Base-by-base conservation (phyloP, 2,329 filamentous ascomycete genomes). In the Immersiporthe knoxdaviesiana region DNA sequence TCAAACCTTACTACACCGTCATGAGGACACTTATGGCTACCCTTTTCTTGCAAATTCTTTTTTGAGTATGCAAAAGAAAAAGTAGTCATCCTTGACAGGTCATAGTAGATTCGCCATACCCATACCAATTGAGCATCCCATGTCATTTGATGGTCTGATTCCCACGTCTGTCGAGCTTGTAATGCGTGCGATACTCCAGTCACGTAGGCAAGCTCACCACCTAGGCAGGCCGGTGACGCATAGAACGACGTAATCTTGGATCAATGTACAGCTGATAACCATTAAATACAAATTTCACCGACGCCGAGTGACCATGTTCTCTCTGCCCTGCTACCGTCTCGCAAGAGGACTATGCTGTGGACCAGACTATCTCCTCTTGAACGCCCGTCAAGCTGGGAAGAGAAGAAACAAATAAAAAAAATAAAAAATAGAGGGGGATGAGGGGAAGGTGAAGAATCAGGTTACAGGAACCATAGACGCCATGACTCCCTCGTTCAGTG, bases 381-480 rank as follows among this genome's bases (percentile, higher is more conserved):
- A 47, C 27, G 59, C 65, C 65, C 59, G 27, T 62, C 32, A 58
- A 56, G n/a, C 47, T 37, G 50, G 14, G 6, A 35, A 37, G 8
- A 50, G 24, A 35, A 37, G 14, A n/a, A n/a, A n/a, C n/a, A n/a
- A n/a, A n/a, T n/a, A n/a, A n/a, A n/a, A n/a, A n/a, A n/a, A n/a
- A n/a, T n/a, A n/a, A n/a, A n/a, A n/a, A n/a, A n/a, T 52, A 30
- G 52, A 52, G 11, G 11, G 24, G 18, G 37, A 63, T 56, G 44
- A 32, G 21, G 44, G n/a, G n/a, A n/a, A n/a, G n/a, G n/a, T n/a
- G 35, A 35, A 35, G 35, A 35, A 35, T 35, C 35, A 35, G n/a
- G n/a, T 35, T 35, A 16, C 50, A 50, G 41, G 11, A 63, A 63
- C 58, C 65, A 10, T n/a, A 47, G 63, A 68, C 66, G 60, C 66